Conservation (phyloP, 2,329 filamentous ascomycete genomes). For the Xylaria sp. region DNA sequence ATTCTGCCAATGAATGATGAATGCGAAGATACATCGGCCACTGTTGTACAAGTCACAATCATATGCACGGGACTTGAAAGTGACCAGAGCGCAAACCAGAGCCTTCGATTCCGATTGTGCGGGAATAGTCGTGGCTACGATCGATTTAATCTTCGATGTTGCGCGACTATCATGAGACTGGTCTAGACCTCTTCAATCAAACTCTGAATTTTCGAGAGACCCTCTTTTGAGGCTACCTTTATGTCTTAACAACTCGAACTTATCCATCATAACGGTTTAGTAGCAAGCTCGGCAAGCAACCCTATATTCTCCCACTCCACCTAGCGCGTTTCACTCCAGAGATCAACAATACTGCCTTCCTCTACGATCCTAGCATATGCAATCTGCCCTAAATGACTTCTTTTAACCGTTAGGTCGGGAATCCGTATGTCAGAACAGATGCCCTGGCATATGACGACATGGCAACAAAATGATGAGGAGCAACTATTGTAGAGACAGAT, state of each 20-base stretch:
- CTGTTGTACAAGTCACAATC: neutral
- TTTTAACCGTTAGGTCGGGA: conserved; percentile 1
- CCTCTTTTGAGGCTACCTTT: neutral
- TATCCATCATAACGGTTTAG: neutral
- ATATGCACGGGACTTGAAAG: neutral
- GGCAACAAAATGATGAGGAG: neutral
- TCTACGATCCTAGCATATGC: neutral
- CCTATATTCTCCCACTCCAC: neutral
- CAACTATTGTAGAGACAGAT: neutral
- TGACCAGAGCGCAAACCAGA: neutral
- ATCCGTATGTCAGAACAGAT: neutral
- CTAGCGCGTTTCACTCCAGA: neutral
- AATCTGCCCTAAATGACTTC: neutral
- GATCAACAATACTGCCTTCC: neutral
- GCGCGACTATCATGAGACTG: neutral
- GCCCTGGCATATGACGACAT: conserved; percentile 2
- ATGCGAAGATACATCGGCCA: neutral
- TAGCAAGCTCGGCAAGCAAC: neutral
- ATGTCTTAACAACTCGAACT: neutral
- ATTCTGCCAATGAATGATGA: neutral
- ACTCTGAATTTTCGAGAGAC: neutral
- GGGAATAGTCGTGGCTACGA: neutral
- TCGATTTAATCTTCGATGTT: neutral
- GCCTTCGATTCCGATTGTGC: neutral
- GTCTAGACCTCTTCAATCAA: neutral